Base-by-base conservation (phyloP, 2,329 filamentous ascomycete species). In the Thielaviopsis musarum region DNA sequence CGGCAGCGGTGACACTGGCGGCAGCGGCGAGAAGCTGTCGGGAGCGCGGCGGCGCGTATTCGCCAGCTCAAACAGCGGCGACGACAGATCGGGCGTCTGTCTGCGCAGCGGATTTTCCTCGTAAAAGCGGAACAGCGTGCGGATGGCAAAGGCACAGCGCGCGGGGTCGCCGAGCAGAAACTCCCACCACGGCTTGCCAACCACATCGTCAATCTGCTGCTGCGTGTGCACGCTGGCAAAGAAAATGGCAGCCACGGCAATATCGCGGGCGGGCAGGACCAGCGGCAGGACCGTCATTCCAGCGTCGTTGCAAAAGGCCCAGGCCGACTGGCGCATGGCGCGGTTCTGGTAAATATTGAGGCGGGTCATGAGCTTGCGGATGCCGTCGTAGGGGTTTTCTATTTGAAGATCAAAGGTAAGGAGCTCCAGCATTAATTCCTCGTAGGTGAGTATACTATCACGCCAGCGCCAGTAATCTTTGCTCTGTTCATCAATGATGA, bases 401-500 rank as follows among this genome's bases (percentile, higher is more conserved):
- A 96, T 77, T 70, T 91, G 88, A 53, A 98, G 77, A 69, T 98
- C 93, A 70, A 98, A 98, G 62, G 91, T 97, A 19, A 98, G 77
- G 53, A 83, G 83, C 70, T 97, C 93, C 17, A 98, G 79, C 74
- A 98, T 86, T 52, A 91, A 76, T 69, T 97, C 93, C 72, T 98
- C 93, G 68, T 94, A 89, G 64, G 87, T 85, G 15, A 97, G 75
- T 60, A 98, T 95, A 61, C 86, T 93, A 69, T 98, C 93, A 62
- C 90, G 82, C 93, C 93, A 98, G 67, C 87, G 83, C 93, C 93
- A 98, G 69, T 93, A 98, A 68, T 98, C 93, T 68, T 96, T 97
- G 65, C 87, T 94, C 70, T 97, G 91, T 71, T 97, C 93, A 69
- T 98, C 93, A 57, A 97, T 88, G 58, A 91, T 77, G 61, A 96